A percentile compares a stretch with the other conserved stretches of the same genome.
These are phyloP conservation scores for Backusella morwellensis DNA, from an alignment of 192 early-diverging fungal species.

Conservation along the genomic window DNA sequence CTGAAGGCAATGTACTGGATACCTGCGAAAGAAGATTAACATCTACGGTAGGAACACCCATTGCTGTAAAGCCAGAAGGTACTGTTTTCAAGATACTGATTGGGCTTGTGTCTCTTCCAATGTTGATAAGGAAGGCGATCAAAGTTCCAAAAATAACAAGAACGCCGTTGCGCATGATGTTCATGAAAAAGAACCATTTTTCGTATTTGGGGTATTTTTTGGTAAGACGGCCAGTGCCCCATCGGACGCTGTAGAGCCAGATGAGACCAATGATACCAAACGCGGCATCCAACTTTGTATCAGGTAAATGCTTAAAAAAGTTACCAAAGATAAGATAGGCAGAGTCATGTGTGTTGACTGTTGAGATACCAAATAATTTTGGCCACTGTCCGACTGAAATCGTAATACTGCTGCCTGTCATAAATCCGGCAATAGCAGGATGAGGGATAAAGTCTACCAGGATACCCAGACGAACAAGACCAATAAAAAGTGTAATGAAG, in stretches of 20 bases:
- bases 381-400: slow-evolving; percentile 73
- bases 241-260: slow-evolving; percentile 41
- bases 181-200: slow-evolving; percentile 57
- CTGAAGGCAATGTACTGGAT: slow-evolving; percentile 56
- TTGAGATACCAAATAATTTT: slow-evolving; percentile 73
- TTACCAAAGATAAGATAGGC: slow-evolving; percentile 77
- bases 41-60: slow-evolving; percentile 54
- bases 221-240: slow-evolving; percentile 29
- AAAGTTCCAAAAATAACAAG: slow-evolving; percentile 73
- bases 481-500: slow-evolving; percentile 65
- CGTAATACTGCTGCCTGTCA: slow-evolving; percentile 77
- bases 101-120: slow-evolving; percentile 39
- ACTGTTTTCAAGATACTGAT: slow-evolving; percentile 69
- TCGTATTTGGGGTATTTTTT: slow-evolving; percentile 48
- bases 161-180: slow-evolving; percentile 69
- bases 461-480: slow-evolving; percentile 81
- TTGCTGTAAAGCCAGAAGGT: slow-evolving; percentile 70
- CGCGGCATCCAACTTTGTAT: slow-evolving; percentile 55
- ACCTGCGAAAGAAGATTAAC: slow-evolving; percentile 49
- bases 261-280: slow-evolving; percentile 56
- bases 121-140: slow-evolving; percentile 58
- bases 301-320: slow-evolving; percentile 42
- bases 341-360: slow-evolving; percentile 67
- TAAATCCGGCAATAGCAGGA: slow-evolving; percentile 85
- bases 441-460: slow-evolving; percentile 88